Conservation (phyloP, 768 basidiomycete species). For the Suillus bovinus region DNA sequence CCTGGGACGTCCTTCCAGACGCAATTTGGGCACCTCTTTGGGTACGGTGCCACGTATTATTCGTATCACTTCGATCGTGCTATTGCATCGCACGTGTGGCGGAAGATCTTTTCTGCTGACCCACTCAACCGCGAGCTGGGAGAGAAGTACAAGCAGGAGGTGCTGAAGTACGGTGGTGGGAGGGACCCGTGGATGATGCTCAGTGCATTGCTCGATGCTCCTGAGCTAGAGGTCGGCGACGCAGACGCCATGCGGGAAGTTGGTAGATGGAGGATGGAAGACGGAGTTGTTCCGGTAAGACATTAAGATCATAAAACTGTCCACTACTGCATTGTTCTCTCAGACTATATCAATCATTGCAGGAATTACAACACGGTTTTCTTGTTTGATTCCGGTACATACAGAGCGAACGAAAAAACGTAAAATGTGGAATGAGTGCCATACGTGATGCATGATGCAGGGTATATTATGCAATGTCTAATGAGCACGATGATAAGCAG, state of each 20-base stretch:
- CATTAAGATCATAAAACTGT: conserved; percentile 41
- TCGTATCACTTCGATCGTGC: conserved; percentile 96
- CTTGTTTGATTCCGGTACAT: neutral
- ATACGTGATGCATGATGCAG: neutral
- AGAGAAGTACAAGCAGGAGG: conserved; percentile 75
- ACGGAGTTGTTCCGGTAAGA: conserved; percentile 61
- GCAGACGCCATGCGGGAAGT: conserved; percentile 86
- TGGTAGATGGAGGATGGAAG: conserved; percentile 84
- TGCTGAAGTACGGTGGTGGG: conserved; percentile 83
- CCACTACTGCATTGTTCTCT: neutral
- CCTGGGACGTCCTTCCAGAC: conserved; percentile 91
- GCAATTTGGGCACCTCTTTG: conserved; percentile 93
- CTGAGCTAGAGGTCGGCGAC: conserved; percentile 71
- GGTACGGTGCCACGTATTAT: conserved; percentile 98
- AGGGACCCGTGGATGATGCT: conserved; percentile 96
- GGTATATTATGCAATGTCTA: conserved; percentile 5
- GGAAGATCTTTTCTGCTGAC: conserved; percentile 63
- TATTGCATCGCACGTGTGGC: conserved; percentile 92
- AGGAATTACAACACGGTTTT: neutral
- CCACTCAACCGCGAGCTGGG: conserved; percentile 75
- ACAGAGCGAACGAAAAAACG: neutral
- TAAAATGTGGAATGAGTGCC: conserved; percentile 1
- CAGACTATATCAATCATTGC: neutral
- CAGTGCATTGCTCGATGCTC: conserved; percentile 60
- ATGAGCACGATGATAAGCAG: neutral